Percentiles rank a stretch among this genome's conserved stretches.
Evolutionary conservation across 768 basidiomycete species (phyloP).

Genomic region (Collybiopsis confluens): DNA sequence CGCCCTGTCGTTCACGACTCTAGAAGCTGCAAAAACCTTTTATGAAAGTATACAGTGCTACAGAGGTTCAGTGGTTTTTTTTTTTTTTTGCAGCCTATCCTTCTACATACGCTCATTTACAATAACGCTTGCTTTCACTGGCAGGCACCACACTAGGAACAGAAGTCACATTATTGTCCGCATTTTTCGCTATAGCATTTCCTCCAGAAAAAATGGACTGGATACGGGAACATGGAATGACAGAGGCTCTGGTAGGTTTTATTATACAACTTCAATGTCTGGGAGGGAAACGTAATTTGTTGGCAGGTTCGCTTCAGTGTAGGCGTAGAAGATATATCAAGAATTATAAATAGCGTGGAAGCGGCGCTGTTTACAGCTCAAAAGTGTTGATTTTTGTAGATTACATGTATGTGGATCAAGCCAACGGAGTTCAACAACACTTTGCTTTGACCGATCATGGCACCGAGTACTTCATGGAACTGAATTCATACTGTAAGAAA

Average conservation of each 20-base stretch:
- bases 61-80: no score
- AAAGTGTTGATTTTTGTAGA: not conserved
- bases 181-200: slow-evolving; percentile 93
- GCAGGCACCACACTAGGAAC: slow-evolving; percentile 92
- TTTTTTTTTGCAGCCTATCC: no score
- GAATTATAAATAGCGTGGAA: slow-evolving; percentile 55
- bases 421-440: no score
- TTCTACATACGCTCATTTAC: no score
- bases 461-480: no score
- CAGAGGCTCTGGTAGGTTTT: slow-evolving; percentile 76
- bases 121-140: no score
- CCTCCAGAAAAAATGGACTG: slow-evolving; percentile 70
- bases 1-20: slow-evolving; percentile 76
- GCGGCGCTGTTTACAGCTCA: slow-evolving; percentile 75
- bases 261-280: not conserved
- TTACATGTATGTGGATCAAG: not conserved
- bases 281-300: not conserved
- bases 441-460: no score
- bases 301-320: slow-evolving; percentile 43
- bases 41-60: slow-evolving; percentile 78
- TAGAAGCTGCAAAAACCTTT: slow-evolving; percentile 68
- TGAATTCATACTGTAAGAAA: no score
- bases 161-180: slow-evolving; percentile 93
- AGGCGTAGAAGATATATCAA: slow-evolving; percentile 75
- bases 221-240: slow-evolving; percentile 85